Evolutionary conservation across 2,329 filamentous ascomycete genomes (phyloP), one percentile per base, ranked within the genome.

Genomic region (Xenosphaeropsis pyriputrescens): DNA sequence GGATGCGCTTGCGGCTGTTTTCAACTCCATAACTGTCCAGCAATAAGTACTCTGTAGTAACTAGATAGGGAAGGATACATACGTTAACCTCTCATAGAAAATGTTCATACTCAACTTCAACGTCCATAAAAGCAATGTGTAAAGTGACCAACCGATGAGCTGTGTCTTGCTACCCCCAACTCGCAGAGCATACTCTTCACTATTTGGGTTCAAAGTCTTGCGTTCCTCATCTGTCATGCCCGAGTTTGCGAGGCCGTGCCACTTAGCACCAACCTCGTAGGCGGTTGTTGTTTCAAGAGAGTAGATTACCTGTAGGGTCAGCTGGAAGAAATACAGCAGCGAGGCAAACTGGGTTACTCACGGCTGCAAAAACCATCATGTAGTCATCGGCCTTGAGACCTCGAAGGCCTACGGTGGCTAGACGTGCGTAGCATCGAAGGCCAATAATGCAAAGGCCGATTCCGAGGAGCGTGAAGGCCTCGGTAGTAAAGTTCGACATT

Each of bases 311-410:
- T 70, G 47, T 14, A 9, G 12, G 9, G 13, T 11, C 32, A 34
- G 18, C 26, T 29, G 17, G 7, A 29, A 29, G 38, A 19, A 22
- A 4, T 8, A 32, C 3, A 14, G 30, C 3, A 35, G 6, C n/a
- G 18, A 30, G 4, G 12, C 3, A 15, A 15, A 29, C 12, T 32
- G 29, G 38, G 12, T 30, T 6, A 49, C 64, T 47, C 53, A 74
- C 67, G 37, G 60, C 62, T 6, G 66, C 70, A 7, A 71, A 15
- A 18, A 67, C 49, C 57, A 75, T 73, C 15, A 78, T 49, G 45
- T 72, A 75, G 43, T 79, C 74, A 51, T 78, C 74, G 1, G 62
- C 56, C 45, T 65, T 60, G 37, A 77, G 63, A n/a, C 61, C 60
- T 38, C 53, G 55, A 22, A 64, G 55, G 13, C 73, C 70, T 3